phyloP scores from a whole-genome alignment of 768 basidiomycete genomes.

The Leccinum subtestaceum region DNA sequence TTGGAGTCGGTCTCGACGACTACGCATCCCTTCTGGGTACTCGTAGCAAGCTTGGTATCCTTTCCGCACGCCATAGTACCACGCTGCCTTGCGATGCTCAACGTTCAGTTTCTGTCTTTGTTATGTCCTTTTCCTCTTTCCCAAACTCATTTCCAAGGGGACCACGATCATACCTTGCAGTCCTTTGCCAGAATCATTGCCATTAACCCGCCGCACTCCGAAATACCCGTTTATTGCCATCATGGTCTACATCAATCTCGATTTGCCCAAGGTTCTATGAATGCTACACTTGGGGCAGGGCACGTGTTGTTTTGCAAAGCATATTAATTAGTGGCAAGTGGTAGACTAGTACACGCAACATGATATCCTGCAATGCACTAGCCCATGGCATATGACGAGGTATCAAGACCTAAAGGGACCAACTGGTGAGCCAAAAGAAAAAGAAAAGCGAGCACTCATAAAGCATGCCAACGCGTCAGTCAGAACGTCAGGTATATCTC shows the following conservation, averaged over 20 bases:
- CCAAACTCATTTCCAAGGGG: neutral
- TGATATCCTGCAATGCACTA: neutral
- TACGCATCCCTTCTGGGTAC: neutral
- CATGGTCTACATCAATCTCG: neutral
- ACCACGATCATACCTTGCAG: neutral
- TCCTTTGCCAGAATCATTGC: neutral
- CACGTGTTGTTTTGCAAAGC: neutral
- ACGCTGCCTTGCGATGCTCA: neutral
- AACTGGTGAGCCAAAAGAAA: neutral
- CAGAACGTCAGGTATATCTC: conserved; percentile 2
- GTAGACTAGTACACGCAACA: conserved; percentile 5
- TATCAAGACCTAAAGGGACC: neutral
- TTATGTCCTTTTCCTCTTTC: neutral
- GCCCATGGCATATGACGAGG: neutral
- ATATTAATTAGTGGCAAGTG: neutral
- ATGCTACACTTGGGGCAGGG: neutral
- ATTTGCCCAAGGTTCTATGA: neutral
- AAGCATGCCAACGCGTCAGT: neutral
- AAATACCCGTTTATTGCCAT: neutral
- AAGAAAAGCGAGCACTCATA: neutral
- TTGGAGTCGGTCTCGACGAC: neutral
- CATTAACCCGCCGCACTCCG: neutral
- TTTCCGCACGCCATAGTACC: neutral
- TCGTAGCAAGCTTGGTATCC: neutral
- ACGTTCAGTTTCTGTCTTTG: neutral